phyloP scores from a whole-genome alignment of 306 rosid species.

The Glycine tomentella region DNA sequence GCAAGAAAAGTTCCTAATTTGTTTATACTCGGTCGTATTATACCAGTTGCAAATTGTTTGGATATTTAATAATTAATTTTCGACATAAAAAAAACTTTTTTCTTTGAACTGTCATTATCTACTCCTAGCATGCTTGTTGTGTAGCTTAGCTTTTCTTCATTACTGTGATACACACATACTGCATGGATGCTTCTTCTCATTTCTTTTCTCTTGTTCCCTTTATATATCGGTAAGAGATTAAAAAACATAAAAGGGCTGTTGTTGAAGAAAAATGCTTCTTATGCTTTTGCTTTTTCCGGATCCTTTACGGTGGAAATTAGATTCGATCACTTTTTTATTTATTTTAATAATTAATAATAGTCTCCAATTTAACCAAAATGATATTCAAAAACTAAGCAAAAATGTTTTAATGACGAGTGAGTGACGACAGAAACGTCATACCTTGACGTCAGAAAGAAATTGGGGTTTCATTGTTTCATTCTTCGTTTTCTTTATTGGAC shows the following conservation, averaged over 20 bases:
- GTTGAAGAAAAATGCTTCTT: no score
- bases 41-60: no score
- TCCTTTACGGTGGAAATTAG: constrained; percentile 46
- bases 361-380: constrained; percentile 19
- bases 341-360: neutral
- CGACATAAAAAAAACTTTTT: neutral
- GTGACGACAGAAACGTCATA: constrained; percentile 41
- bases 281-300: no score
- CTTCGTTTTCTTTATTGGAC: neutral
- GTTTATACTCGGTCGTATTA: no score
- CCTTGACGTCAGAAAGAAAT: constrained; percentile 31
- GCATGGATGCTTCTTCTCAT: constrained; percentile 29
- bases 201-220: neutral
- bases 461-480: neutral
- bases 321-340: constrained; percentile 21
- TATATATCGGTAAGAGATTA: no score
- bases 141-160: constrained; percentile 10
- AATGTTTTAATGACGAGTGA: neutral
- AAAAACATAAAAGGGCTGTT: no score
- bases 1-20: no score
- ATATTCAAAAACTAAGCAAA: neutral
- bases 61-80: neutral
- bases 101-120: constrained; percentile 36
- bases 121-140: constrained; percentile 21
- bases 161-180: neutral